Percentiles rank a stretch among this genome's conserved stretches.
These are phyloP conservation scores for Botryotinia convoluta DNA, from an alignment of 2,329 filamentous ascomycete genomes.

Conservation along the genomic window DNA sequence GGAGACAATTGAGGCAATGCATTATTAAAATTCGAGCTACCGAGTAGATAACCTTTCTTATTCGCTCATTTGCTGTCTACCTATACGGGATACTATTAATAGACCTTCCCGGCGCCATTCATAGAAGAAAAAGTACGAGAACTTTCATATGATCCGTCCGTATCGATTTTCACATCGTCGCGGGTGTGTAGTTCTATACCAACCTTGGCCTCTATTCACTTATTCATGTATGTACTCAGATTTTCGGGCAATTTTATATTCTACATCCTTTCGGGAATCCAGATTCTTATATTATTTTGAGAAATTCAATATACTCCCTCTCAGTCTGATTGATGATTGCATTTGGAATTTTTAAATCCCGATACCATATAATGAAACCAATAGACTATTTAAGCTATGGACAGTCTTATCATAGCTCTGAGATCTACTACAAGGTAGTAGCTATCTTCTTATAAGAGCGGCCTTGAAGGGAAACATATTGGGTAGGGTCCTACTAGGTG, in stretches of 20 bases:
- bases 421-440: background rate
- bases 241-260: background rate
- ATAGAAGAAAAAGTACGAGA: slow-evolving; percentile 4
- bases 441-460: no score
- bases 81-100: slow-evolving; percentile 11
- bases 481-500: background rate
- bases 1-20: slow-evolving; percentile 2
- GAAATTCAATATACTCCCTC: no score
- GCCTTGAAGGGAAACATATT: background rate
- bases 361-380: background rate
- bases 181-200: background rate
- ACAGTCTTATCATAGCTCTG: background rate
- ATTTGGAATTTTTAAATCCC: background rate
- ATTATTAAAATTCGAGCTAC: background rate
- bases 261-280: no score
- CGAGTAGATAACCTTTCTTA: background rate
- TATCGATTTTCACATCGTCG: background rate
- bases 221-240: background rate
- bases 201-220: background rate
- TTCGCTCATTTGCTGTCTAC: background rate
- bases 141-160: background rate
- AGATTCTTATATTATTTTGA: no score
- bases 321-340: no score
- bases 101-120: slow-evolving; percentile 2
- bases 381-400: background rate